Evolutionary conservation across 257 asterid genomes (phyloP), one percentile per base, ranked within the genome.

Genomic region (Galeopsis tetrahit): DNA sequence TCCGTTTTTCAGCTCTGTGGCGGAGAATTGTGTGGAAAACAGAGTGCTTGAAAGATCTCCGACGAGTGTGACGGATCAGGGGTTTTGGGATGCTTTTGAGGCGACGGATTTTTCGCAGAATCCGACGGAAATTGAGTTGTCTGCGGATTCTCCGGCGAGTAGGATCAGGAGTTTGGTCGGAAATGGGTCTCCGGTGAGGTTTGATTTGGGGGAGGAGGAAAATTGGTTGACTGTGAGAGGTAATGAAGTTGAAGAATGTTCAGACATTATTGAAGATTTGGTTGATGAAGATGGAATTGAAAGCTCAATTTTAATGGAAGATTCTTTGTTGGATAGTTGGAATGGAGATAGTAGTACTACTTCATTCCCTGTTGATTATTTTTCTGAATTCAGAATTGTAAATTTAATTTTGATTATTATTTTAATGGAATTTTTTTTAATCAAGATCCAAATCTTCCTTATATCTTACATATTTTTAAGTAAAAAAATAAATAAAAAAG

Each of bases 151-250:
- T 74, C 83, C 90, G 36, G 53, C 72, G 33, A 67, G 81, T 5
- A 75, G 97, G 83, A 75, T 93, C 66, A 51, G 63, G 63, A 77
- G 34, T 0, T 67, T 90, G 86, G 43, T 75, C 15, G 79, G 85
- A 35, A 72, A 70, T 35, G 68, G 4, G 4, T 42, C 53, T 42
- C 73, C 74, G 44, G 36, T 63, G 53, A 31, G 53, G 21, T 44
- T 51, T 48, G 52, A 66, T 52, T 66, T 63, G 85, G 38, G 59
- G 5, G 90, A 81, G 4, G 96, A 83, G 17, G 92, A 77, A 28
- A 87, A 80, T 52, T 93, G 98, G 98, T 33, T 88, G 32, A 85
- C 86, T 2, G 85, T 90, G 10, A 87, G 98, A 76, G 68, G 63
- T 39, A 57, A 38, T 55, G 82, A 80, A 21, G 15, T 38, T n/a